phyloP scores from a whole-genome alignment of 2,329 filamentous ascomycete genomes.

The Fusarium staphyleae region DNA sequence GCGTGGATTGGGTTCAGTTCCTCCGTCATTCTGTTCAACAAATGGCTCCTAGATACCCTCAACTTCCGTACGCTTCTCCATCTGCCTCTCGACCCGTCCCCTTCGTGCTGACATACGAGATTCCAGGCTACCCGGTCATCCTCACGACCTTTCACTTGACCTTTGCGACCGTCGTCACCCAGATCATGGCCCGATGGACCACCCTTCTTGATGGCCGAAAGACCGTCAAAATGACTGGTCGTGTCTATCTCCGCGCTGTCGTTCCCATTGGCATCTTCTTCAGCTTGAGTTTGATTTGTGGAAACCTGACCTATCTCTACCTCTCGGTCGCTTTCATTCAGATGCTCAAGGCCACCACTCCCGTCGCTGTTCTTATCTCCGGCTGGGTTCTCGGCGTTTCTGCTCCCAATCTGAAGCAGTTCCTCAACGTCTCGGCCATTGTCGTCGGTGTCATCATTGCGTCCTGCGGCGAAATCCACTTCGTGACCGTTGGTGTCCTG shows the following conservation, averaged over 20 bases:
- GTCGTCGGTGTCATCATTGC: constrained; percentile 94
- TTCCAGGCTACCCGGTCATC: constrained; percentile 73
- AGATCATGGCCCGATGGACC: constrained; percentile 89
- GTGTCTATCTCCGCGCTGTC: constrained; percentile 90
- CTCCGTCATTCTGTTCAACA: constrained; percentile 98
- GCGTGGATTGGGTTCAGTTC: constrained; percentile 93
- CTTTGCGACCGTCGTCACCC: constrained; percentile 94
- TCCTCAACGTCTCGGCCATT: constrained; percentile 93
- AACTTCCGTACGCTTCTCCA: constrained; percentile 66
- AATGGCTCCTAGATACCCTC: constrained; percentile 90
- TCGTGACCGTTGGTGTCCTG: constrained; percentile 79
- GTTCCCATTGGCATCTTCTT: constrained; percentile 96
- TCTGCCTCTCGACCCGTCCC: constrained; percentile 3
- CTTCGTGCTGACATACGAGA: constrained; percentile 27
- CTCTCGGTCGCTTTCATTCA: constrained; percentile 97
- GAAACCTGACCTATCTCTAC: constrained; percentile 95
- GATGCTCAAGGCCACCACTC: constrained; percentile 99
- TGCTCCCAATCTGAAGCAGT: constrained; percentile 82
- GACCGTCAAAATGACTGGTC: constrained; percentile 95
- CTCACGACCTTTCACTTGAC: constrained; percentile 95
- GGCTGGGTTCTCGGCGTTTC: constrained; percentile 88
- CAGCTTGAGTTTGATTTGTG: constrained; percentile 94
- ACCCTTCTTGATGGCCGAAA: constrained; percentile 91
- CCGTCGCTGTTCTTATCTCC: constrained; percentile 88
- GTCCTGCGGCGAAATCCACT: constrained; percentile 94